phyloP scores from a whole-genome alignment of 257 asterid genomes.

The Nicotiana noctiflora region DNA sequence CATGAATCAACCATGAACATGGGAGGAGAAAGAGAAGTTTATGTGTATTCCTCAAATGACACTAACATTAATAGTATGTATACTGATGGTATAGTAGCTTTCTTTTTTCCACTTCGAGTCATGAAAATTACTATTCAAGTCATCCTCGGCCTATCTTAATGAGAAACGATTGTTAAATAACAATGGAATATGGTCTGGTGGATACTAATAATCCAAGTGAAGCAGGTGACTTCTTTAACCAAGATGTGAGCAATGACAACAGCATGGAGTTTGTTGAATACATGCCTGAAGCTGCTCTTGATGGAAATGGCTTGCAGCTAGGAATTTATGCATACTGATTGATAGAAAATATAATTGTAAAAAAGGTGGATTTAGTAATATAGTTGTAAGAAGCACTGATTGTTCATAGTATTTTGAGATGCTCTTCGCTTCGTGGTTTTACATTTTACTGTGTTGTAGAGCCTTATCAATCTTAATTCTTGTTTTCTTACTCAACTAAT shows the following conservation, averaged over 20 bases:
- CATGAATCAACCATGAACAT: conserved; percentile 3
- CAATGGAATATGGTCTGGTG: conserved; percentile 15
- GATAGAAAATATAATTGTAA: too few species aligned
- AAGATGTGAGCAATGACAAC: conserved; percentile 32
- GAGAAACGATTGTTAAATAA: conserved; percentile 6
- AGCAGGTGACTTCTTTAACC: conserved; percentile 29
- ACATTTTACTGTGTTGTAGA: too few species aligned
- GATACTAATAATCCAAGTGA: conserved; percentile 16
- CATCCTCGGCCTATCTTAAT: not conserved
- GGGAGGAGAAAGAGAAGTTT: conserved; percentile 20
- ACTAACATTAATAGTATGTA: conserved; percentile 6
- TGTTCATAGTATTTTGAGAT: too few species aligned
- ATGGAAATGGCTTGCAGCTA: not conserved
- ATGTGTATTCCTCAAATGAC: conserved; percentile 17
- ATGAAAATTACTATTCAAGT: conserved; percentile 16
- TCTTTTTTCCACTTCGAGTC: conserved; percentile 22
- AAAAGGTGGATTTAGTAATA: too few species aligned
- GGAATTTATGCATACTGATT: too few species aligned
- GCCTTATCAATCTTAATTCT: too few species aligned
- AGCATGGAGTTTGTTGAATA: conserved; percentile 20
- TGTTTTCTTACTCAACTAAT: too few species aligned
- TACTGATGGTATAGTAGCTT: conserved; percentile 12
- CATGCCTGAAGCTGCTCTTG: conserved; percentile 2
- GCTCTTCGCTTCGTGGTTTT: too few species aligned
- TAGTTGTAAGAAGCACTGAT: too few species aligned